phyloP scores from a whole-genome alignment of 768 basidiomycete genomes.

The Saitozyma sp. region DNA sequence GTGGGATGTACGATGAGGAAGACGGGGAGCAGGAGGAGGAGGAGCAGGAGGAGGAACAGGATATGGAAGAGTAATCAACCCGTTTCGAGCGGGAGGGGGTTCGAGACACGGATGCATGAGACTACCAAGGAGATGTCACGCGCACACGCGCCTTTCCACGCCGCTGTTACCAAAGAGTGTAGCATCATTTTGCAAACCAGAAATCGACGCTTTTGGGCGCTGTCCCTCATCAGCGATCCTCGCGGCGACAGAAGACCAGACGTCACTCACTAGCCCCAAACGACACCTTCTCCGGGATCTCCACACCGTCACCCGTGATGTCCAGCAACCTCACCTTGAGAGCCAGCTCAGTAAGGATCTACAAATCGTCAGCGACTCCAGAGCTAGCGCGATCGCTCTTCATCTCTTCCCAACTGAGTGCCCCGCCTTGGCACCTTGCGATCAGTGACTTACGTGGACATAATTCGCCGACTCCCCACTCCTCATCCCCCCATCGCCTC shows the following conservation, averaged over 20 bases:
- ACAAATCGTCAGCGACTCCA: neutral
- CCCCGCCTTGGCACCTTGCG: neutral
- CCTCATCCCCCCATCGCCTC: slow-evolving; percentile 38
- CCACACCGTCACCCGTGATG: slow-evolving; percentile 45
- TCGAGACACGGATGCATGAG: neutral
- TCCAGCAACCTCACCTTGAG: slow-evolving; percentile 43
- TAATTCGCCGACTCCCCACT: slow-evolving; percentile 31
- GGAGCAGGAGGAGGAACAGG: slow-evolving; percentile 1
- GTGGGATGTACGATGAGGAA: slow-evolving; percentile 14
- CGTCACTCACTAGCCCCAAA: slow-evolving; percentile 29
- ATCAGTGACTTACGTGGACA: slow-evolving; percentile 30
- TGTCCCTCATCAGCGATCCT: slow-evolving; percentile 5
- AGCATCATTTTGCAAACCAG: slow-evolving; percentile 37
- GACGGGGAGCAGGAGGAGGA: slow-evolving; percentile 20
- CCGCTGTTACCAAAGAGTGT: too few species aligned
- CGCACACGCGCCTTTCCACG: neutral
- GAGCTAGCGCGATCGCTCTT: too few species aligned
- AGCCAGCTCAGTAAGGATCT: slow-evolving; percentile 45
- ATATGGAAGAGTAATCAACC: neutral
- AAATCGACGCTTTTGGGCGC: slow-evolving; percentile 44
- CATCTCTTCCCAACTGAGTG: neutral
- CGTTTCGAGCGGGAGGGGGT: neutral
- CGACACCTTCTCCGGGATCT: slow-evolving; percentile 38
- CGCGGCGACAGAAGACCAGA: neutral
- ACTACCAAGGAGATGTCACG: neutral